A percentile compares a stretch with the other conserved stretches of the same genome.
Conservation (phyloP, 2,329 filamentous ascomycete genomes). For the Fusarium continuum region DNA sequence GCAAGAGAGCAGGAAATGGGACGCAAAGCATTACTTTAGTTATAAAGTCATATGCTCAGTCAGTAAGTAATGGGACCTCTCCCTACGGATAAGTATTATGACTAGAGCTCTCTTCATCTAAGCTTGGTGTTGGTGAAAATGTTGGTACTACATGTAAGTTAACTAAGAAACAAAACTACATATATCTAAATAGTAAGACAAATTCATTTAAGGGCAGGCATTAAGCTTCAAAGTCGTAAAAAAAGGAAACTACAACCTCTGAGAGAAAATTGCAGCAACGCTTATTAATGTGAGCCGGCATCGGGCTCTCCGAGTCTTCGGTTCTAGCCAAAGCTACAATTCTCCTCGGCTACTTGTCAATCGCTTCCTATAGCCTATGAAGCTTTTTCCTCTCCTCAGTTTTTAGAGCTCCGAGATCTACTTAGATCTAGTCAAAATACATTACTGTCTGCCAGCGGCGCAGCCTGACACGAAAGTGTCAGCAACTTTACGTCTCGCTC, state of each 20-base stretch:
- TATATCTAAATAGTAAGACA: too few species aligned
- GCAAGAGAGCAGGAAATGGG: neutral
- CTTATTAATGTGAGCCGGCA: neutral
- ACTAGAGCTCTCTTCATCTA: too few species aligned
- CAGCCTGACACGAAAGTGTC: neutral
- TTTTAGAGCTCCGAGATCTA: neutral
- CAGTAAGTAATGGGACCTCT: too few species aligned
- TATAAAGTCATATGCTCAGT: neutral
- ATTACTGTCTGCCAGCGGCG: neutral
- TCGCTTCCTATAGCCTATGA: constrained; percentile 1
- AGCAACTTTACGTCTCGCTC: neutral
- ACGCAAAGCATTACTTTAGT: neutral
- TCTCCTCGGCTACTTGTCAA: neutral
- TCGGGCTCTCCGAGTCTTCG: constrained; percentile 16
- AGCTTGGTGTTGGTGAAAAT: too few species aligned
- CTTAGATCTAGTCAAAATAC: neutral
- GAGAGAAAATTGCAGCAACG: neutral
- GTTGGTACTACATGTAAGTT: too few species aligned
- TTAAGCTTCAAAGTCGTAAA: too few species aligned
- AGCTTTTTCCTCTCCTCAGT: neutral
- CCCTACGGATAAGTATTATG: too few species aligned
- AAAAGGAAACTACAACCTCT: neutral
- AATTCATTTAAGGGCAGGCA: neutral
- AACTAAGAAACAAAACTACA: too few species aligned
- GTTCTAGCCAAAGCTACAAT: neutral